A percentile compares a stretch with the other conserved stretches of the same genome.
Evolutionary conservation across 2,329 filamentous ascomycete genomes (phyloP).

Genomic region (Metarhizium humberi): DNA sequence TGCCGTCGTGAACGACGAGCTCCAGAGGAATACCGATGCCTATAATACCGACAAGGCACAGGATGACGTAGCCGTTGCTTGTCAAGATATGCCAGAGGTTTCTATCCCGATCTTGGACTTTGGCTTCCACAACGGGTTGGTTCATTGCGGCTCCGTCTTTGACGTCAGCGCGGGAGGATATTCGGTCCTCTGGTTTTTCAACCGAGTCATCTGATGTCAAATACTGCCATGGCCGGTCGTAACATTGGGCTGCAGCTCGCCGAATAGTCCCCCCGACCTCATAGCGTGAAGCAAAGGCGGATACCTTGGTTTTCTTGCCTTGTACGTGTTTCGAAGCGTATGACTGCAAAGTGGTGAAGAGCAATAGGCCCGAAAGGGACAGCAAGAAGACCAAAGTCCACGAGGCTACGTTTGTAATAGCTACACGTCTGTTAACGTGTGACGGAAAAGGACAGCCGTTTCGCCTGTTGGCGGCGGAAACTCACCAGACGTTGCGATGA

Average conservation of each 20-base stretch:
- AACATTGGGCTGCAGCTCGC: neutral
- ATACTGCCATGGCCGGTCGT: slow-evolving; percentile 1
- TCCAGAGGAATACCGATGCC: slow-evolving; percentile 33
- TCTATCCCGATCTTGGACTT: neutral
- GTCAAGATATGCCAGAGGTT: slow-evolving; percentile 6
- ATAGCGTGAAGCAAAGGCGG: neutral
- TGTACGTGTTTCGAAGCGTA: neutral
- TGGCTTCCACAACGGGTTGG: neutral
- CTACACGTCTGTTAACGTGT: slow-evolving; percentile 14
- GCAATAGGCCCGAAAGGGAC: slow-evolving; percentile 9
- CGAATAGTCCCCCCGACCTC: neutral
- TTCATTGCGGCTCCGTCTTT: neutral
- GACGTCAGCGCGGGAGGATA: neutral
- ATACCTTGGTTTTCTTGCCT: neutral
- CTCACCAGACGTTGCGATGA: slow-evolving; percentile 36
- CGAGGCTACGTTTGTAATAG: slow-evolving; percentile 24
- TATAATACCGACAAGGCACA: slow-evolving; percentile 22
- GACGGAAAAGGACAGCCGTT: neutral
- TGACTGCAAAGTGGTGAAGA: neutral
- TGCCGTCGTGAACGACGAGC: slow-evolving; percentile 19
- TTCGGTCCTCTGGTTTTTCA: neutral
- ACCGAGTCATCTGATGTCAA: slow-evolving; percentile 1
- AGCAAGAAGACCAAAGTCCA: slow-evolving; percentile 24
- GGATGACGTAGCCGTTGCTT: slow-evolving; percentile 16
- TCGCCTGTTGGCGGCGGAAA: neutral